phyloP scores from a whole-genome alignment of 106 monocot genomes.

The Dendrobium huoshanense region DNA sequence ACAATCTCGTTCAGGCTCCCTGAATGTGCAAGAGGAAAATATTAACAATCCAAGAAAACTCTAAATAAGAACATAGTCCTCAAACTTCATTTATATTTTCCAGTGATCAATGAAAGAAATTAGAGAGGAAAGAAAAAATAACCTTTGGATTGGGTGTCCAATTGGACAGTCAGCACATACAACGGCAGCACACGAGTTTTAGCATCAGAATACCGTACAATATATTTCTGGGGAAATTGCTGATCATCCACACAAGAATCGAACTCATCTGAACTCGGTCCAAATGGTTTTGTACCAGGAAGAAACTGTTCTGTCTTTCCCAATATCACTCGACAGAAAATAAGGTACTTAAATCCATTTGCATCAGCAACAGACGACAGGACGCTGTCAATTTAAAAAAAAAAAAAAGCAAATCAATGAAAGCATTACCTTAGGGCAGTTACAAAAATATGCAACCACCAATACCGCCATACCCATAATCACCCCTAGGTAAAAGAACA shows the following conservation, averaged over 20 bases:
- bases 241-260: conserved; percentile 55
- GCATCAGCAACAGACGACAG: conserved; percentile 25
- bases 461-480: too few species aligned
- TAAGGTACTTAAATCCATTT: conserved; percentile 34
- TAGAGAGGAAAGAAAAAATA: neutral
- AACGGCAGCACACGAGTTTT: conserved; percentile 42
- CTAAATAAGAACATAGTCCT: too few species aligned
- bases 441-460: too few species aligned
- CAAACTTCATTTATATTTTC: neutral
- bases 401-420: neutral
- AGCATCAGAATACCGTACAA: conserved; percentile 42
- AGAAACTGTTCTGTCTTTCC: conserved; percentile 40
- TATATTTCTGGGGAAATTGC: conserved; percentile 33
- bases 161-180: conserved; percentile 29
- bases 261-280: conserved; percentile 30
- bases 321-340: conserved; percentile 55
- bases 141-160: conserved; percentile 25
- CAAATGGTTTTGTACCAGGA: conserved; percentile 29
- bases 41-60: conserved; percentile 3
- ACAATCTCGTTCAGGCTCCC: conserved; percentile 13
- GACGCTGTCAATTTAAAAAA: conserved; percentile 26
- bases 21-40: conserved; percentile 14
- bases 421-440: neutral
- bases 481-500: too few species aligned
- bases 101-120: neutral